A percentile compares a stretch with the other conserved stretches of the same genome.
Evolutionary conservation across 345 rosid species (phyloP).

Genomic region (Citrus reticulata): DNA sequence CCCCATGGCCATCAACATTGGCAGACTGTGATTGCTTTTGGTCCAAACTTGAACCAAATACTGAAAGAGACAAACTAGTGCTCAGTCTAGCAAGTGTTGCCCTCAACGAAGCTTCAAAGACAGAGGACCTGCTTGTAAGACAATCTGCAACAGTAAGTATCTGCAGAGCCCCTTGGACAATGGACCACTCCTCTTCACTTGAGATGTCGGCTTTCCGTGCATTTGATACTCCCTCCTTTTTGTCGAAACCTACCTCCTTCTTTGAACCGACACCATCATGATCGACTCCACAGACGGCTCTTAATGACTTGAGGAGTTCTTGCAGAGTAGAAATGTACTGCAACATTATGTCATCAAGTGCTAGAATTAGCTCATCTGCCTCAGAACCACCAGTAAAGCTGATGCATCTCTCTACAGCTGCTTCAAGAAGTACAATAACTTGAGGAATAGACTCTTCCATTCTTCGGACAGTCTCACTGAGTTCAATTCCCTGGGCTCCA

Average conservation of each 20-base stretch:
- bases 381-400: constrained; percentile 96
- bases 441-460: constrained; percentile 99
- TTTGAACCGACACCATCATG: constrained; percentile 45
- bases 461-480: constrained; percentile 95
- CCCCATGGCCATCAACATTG: constrained; percentile 46
- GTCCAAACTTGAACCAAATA: constrained; percentile 70
- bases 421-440: constrained; percentile 88
- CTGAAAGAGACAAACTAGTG: constrained; percentile 75
- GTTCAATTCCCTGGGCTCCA: constrained; percentile 98
- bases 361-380: constrained; percentile 91
- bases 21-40: constrained; percentile 55
- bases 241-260: constrained; percentile 54
- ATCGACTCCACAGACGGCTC: constrained; percentile 90
- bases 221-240: constrained; percentile 62
- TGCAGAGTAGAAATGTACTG: constrained; percentile 87
- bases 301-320: constrained; percentile 90
- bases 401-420: constrained; percentile 92
- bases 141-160: constrained; percentile 95
- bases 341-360: constrained; percentile 86
- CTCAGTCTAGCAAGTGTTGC: constrained; percentile 88
- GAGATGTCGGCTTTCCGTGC: constrained; percentile 68
- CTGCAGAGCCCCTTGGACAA: constrained; percentile 94
- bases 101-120: constrained; percentile 91
- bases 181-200: constrained; percentile 98
- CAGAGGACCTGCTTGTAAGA: constrained; percentile 89